Evolutionary conservation across 441 rosid species (phyloP), one percentile per base, ranked within the genome.

Genomic region (Melianthus villosus): DNA sequence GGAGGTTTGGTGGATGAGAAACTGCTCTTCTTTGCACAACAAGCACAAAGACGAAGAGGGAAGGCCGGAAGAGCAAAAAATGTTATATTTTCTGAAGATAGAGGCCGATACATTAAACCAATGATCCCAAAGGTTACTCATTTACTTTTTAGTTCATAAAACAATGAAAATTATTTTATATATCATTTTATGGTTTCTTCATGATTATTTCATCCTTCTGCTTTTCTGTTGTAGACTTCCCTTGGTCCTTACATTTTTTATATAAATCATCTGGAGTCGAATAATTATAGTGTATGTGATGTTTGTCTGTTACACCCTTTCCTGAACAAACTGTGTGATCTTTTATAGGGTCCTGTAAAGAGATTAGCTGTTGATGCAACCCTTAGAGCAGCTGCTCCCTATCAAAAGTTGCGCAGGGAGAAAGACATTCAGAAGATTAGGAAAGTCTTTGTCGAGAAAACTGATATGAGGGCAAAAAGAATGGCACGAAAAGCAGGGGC

Each of bases 401-500:
- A 81, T 63, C 98, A 89, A 63, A 84, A 81, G 60, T 63, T 84
- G 69, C 89, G 94, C 18, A 69, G 72, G 65, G 96, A 77, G 62
- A 84, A 52, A 57, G 87, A 89, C 56, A 57, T 44, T 38, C 71
- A 36, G 38, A 81, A 73, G 45, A 75, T 4, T 47, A 77, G 96
- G 75, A 84, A 79, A 63, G 94, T 84, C 41, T 89, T 60, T 61
- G 96, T 89, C 18, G 96, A 84, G 79, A 89, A 84, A 68, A 50
- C 77, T 59, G 98, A 89, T 64, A 84, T 89, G 86, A 73, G 98
- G 69, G 94, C 98, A 35, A 84, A 89, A 65, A 61, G 98, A 70
- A 89, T 89, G 98, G 94, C 96, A 35, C 73, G 98, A 59, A 89
- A 89, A 73, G 98, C 96, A 7, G 98, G 98, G 57, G 98, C 98